Percentiles rank a stretch among this genome's conserved stretches.
Conservation (phyloP, 352 stramenopile genomes). For the Saprolegnia parasitica region DNA sequence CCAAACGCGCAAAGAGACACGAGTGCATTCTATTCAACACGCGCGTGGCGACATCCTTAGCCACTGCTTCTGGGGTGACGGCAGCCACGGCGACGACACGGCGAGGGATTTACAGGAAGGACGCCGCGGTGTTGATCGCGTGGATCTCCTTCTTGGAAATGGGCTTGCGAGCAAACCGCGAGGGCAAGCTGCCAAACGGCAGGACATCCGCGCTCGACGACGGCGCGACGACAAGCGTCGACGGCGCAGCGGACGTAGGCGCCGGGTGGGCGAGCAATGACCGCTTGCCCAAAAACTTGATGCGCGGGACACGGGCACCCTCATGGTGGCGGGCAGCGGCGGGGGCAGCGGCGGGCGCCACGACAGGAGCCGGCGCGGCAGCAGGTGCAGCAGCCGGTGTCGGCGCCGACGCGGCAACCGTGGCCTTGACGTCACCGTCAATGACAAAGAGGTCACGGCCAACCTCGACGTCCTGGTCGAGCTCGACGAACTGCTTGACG, state of each 20-base stretch:
- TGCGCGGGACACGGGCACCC: slow-evolving; percentile 46
- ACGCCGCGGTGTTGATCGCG: slow-evolving; percentile 76
- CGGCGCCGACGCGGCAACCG: slow-evolving; percentile 23
- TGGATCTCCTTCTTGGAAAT: slow-evolving; percentile 59
- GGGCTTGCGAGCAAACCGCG: slow-evolving; percentile 49
- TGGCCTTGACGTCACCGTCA: slow-evolving; percentile 66
- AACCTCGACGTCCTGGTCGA: slow-evolving; percentile 96
- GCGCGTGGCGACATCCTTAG: not conserved
- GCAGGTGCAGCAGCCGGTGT: slow-evolving; percentile 38
- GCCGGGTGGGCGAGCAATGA: slow-evolving; percentile 42
- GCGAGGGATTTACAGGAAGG: slow-evolving; percentile 48
- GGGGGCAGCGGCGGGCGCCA: slow-evolving; percentile 8
- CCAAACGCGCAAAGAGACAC: not conserved
- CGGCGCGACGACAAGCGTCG: slow-evolving; percentile 38
- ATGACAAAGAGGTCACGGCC: slow-evolving; percentile 91
- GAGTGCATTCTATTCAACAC: slow-evolving; percentile 5
- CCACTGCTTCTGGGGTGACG: not conserved
- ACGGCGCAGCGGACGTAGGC: slow-evolving; percentile 24
- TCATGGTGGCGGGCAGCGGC: slow-evolving; percentile 33
- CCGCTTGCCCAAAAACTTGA: slow-evolving; percentile 69
- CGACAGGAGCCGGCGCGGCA: slow-evolving; percentile 32
- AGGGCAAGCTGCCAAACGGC: slow-evolving; percentile 43
- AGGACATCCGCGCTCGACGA: slow-evolving; percentile 60
- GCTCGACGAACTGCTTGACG: slow-evolving; percentile 89
- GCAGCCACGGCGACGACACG: not conserved